Conservation (phyloP, 345 rosid species). For the Eucalyptus shirleyi region DNA sequence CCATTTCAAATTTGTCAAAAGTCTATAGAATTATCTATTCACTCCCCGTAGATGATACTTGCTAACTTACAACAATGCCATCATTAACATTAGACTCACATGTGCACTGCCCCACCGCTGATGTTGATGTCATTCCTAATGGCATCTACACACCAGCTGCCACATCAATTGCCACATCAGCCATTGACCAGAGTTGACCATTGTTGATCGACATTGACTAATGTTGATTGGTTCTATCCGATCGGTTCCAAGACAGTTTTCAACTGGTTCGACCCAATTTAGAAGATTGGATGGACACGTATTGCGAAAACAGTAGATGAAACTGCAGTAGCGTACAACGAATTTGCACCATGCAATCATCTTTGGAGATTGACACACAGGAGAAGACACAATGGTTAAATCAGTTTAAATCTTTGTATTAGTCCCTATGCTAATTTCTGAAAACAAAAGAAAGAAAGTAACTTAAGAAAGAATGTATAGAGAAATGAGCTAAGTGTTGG, state of each 20-base stretch:
- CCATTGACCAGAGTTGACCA: not conserved
- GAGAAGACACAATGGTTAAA: not conserved
- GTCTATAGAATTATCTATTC: no score
- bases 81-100: not conserved
- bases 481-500: no score
- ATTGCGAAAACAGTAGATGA: not conserved
- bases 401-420: not conserved
- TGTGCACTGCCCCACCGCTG: not conserved
- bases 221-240: no score
- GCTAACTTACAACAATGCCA: not conserved
- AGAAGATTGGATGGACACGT: no score
- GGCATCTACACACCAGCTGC: not conserved
- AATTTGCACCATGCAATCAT: not conserved
- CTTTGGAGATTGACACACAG: not conserved
- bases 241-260: no score
- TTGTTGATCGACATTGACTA: no score
- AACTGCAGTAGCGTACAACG: not conserved
- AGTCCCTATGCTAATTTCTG: not conserved
- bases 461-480: not conserved
- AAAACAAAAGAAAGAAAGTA: no score
- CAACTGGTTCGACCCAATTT: no score
- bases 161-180: not conserved
- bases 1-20: no score
- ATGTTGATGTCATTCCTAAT: not conserved
- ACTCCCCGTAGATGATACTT: no score